Evolutionary conservation across 1,284 basidiomycete genomes (phyloP).

Genomic region (Puccinia novopanici): DNA sequence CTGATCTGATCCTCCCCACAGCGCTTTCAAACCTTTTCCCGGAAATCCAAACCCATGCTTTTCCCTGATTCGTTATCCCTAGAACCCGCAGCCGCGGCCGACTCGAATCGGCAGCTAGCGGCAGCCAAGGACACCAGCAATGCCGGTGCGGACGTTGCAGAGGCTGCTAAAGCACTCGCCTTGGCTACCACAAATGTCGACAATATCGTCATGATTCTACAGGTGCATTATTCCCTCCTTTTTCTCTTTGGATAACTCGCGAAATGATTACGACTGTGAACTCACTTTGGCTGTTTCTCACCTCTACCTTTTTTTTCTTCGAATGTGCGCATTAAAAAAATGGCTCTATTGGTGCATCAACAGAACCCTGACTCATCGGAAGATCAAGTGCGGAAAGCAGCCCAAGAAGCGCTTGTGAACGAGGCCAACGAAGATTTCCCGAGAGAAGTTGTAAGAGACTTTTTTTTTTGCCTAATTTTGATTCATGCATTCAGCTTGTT

Average conservation of each 20-base stretch:
- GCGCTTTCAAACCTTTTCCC: background rate
- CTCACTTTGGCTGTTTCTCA: too few relatives aligned
- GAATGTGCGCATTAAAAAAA: background rate
- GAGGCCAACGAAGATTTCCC: conserved; percentile 26
- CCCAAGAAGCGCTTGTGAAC: conserved; percentile 10
- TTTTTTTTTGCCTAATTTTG: background rate
- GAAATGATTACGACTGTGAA: background rate
- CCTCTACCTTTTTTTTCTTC: too few relatives aligned
- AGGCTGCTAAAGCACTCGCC: conserved; percentile 4
- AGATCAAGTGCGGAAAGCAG: conserved; percentile 9
- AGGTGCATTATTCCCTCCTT: background rate
- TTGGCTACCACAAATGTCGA: conserved; percentile 8
- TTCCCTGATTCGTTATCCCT: background rate
- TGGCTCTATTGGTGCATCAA: background rate
- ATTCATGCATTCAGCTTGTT: too few relatives aligned
- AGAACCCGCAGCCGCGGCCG: background rate
- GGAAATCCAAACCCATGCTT: background rate
- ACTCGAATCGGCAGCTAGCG: background rate
- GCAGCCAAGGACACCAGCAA: background rate
- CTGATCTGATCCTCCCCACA: background rate
- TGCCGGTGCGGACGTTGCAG: background rate
- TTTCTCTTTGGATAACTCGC: background rate
- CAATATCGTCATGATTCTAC: conserved; percentile 8
- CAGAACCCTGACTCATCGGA: conserved; percentile 10
- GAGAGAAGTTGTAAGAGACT: conserved; percentile 15